phyloP scores from a whole-genome alignment of 1,139 yeast species.

The Hansenula anomala region DNA sequence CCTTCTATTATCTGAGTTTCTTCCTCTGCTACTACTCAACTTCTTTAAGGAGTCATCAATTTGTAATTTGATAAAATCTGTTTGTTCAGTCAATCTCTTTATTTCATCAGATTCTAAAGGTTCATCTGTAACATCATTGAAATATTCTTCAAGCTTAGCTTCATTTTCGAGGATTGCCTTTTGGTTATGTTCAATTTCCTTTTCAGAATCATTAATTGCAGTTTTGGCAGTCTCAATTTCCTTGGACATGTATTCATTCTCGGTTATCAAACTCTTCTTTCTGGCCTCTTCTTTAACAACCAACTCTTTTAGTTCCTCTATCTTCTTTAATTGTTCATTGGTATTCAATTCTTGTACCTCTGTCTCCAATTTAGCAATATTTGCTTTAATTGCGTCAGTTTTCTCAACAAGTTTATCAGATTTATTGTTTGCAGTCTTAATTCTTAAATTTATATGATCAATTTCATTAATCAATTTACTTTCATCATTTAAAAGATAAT shows the following conservation, averaged over 20 bases:
- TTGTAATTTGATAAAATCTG: constrained; percentile 22
- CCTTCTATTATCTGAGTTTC: constrained; percentile 16
- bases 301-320: constrained; percentile 36
- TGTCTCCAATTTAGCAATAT: constrained; percentile 26
- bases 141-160: constrained; percentile 29
- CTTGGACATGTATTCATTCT: constrained; percentile 58
- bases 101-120: constrained; percentile 26
- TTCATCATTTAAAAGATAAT: constrained; percentile 19
- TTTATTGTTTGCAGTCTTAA: constrained; percentile 15
- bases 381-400: constrained; percentile 12
- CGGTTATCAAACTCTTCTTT: constrained; percentile 39
- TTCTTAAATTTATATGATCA: constrained; percentile 18
- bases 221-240: constrained; percentile 60
- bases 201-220: constrained; percentile 49
- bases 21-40: constrained; percentile 25
- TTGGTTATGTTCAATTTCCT: constrained; percentile 33
- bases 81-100: constrained; percentile 21
- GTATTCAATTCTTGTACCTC: constrained; percentile 33
- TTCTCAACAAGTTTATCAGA: constrained; percentile 12
- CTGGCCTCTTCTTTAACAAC: constrained; percentile 33
- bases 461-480: constrained; percentile 10
- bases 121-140: constrained; percentile 25
- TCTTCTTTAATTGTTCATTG: constrained; percentile 19
- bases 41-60: constrained; percentile 28
- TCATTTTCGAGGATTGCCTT: constrained; percentile 11